Base-by-base conservation (phyloP, 2,329 filamentous ascomycete genomes). In the Daldinia sp. region DNA sequence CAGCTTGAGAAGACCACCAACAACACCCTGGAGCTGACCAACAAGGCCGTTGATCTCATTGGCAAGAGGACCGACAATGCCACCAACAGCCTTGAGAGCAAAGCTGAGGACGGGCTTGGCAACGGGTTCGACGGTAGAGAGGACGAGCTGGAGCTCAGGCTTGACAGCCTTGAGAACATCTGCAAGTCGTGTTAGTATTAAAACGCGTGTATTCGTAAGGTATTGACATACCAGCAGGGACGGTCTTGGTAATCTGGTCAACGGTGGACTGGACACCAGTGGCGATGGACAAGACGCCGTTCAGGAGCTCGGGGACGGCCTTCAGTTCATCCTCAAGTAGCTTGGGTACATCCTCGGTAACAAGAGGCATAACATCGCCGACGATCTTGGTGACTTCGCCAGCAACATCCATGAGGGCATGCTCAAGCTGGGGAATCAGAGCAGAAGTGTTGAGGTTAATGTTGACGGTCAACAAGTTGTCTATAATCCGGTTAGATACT, bases 61-160 rank as follows among this genome's bases (percentile, higher is more conserved):
- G 51, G 63, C 63, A 30, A 73, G 45, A 35, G 61, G 50, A 32
- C 57, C 63, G 25, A 63, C 66, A 11, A 62, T 49, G 34, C 48
- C 43, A 27, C 59, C 64, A 45, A 72, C 68, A 32, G 68, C 68
- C 23, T 63, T 49, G 2, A 57, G 37, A 30, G 67, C 65, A 54
- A 72, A 72, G 32, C n/a, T 51, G 48, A 73, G 25, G 59, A 75
- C 41, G 34, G 68, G 71, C 49, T 66, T 67, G 49, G 71, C 56
- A 11, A 75, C 50, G 51, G 71, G 62, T 54, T 63, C 27, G 52
- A 71, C 54, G 35, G 66, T 60, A 21, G 59, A 45, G 25, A 74
- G 60, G 50, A 71, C 69, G 57, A 64, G 64, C 58, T 71, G 67
- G 17, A 76, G 66, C 63, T 75, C 72, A 15, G 70, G 67, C 68